A percentile compares a stretch with the other conserved stretches of the same genome.
These are phyloP conservation scores for Rhododendron williamsianum DNA, from an alignment of 148 eudicot species.

Conservation along the genomic window DNA sequence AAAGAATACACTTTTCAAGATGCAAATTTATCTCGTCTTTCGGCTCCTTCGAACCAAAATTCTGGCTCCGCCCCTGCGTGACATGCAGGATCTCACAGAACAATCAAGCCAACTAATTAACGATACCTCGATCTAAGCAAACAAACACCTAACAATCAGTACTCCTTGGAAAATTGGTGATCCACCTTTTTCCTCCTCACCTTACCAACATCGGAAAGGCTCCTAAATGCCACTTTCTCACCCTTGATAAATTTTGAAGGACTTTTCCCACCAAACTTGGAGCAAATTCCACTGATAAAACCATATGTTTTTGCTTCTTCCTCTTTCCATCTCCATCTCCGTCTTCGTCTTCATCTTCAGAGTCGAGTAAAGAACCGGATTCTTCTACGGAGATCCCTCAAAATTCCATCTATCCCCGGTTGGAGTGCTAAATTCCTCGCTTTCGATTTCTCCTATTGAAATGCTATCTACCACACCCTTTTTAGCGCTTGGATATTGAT, in stretches of 20 bases:
- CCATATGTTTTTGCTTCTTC: conserved; percentile 3
- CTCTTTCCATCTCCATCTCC: neutral
- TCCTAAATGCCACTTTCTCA: conserved; percentile 14
- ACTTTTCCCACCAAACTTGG: neutral
- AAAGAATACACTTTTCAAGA: neutral
- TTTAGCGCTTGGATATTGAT: neutral
- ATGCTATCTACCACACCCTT: neutral
- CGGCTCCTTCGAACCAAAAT: neutral
- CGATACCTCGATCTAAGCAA: neutral
- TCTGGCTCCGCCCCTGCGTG: neutral
- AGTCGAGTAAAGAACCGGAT: neutral
- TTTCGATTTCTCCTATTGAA: neutral
- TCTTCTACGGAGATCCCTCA: conserved; percentile 9
- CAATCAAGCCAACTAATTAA: neutral
- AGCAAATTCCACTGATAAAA: conserved; percentile 10
- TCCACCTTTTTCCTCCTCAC: conserved; percentile 6
- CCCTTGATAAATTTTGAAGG: neutral
- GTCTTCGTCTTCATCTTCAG: neutral
- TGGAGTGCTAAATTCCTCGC: neutral
- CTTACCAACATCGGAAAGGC: conserved; percentile 11
- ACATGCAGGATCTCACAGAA: neutral
- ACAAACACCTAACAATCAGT: neutral
- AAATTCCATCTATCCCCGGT: neutral
- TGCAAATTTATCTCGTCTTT: neutral
- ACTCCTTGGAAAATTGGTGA: neutral